A percentile compares a stretch with the other conserved stretches of the same genome.
These are phyloP conservation scores for Candida corydali DNA, from an alignment of 805 yeast species.

Conservation along the genomic window DNA sequence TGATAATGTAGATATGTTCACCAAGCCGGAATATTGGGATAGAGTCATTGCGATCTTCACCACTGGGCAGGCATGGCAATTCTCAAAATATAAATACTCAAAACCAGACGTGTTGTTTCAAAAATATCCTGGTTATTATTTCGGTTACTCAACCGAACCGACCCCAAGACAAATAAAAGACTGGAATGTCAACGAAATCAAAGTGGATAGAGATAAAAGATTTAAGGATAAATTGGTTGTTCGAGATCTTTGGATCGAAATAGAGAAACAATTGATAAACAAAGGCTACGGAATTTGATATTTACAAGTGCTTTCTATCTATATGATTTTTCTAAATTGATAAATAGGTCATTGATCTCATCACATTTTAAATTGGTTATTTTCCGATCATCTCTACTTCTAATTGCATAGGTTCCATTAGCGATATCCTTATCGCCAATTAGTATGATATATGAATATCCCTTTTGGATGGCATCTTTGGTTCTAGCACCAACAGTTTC, in stretches of 20 bases:
- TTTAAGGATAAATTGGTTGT: conserved; percentile 87
- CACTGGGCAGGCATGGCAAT: conserved; percentile 98
- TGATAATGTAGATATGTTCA: conserved; percentile 74
- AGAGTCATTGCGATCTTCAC: conserved; percentile 93
- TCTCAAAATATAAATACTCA: conserved; percentile 78
- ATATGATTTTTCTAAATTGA: conserved; percentile 51
- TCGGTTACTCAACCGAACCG: conserved; percentile 73
- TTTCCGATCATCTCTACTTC: conserved; percentile 50
- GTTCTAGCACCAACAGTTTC: conserved; percentile 81
- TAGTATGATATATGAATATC: conserved; percentile 76
- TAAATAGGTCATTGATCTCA: conserved; percentile 52
- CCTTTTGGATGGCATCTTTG: conserved; percentile 69
- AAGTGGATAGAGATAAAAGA: conserved; percentile 75
- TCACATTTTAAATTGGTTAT: conserved; percentile 42
- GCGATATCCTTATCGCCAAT: conserved; percentile 83
- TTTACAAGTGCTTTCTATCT: conserved; percentile 14
- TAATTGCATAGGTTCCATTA: conserved; percentile 54
- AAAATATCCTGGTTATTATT: conserved; percentile 76
- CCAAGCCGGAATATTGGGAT: conserved; percentile 97
- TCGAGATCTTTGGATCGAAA: conserved; percentile 77
- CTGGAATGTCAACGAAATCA: conserved; percentile 85
- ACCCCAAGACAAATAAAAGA: conserved; percentile 70
- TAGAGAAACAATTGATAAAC: conserved; percentile 68
- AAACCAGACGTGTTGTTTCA: conserved; percentile 80
- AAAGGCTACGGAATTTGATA: conserved; percentile 48